Conservation (phyloP, 2,329 filamentous ascomycete genomes). For the Cladosporium sp. region DNA sequence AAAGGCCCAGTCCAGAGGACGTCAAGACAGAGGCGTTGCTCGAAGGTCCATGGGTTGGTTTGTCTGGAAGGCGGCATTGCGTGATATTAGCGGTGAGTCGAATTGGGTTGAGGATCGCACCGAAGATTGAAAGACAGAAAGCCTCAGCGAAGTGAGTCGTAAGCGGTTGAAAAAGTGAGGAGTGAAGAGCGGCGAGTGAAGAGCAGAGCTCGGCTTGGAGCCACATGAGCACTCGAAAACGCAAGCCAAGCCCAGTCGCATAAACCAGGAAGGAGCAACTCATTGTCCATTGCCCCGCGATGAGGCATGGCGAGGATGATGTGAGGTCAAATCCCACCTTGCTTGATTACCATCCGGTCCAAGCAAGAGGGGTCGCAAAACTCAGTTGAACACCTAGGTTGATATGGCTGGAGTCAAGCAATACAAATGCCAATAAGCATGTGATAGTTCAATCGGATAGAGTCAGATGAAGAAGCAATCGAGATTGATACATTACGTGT, state of each 20-base stretch:
- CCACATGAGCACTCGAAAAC: not conserved
- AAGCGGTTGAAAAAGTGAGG: not conserved
- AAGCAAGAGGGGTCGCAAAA: not conserved
- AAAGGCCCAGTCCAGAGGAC: not conserved
- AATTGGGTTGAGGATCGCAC: not conserved
- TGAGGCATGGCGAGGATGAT: not conserved
- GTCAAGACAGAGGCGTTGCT: not conserved
- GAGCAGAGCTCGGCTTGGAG: not conserved
- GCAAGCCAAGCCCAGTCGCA: not conserved
- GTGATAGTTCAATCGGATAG: not conserved
- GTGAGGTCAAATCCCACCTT: not conserved
- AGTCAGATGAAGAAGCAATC: not conserved
- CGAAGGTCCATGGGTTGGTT: not conserved
- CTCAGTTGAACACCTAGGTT: not conserved
- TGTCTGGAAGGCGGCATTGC: not conserved
- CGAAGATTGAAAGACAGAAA: not conserved
- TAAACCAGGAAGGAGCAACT: not conserved
- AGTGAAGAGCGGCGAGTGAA: not conserved
- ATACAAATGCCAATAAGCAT: not conserved
- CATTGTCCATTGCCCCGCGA: not conserved
- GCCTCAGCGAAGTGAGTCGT: too few relatives aligned
- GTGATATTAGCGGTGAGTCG: not conserved
- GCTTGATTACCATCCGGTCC: not conserved
- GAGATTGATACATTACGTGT: slow-evolving; percentile 8
- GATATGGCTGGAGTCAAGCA: not conserved